Evolutionary conservation across 2,329 filamentous ascomycete genomes (phyloP).

Genomic region (Gaeumannomyces sp.): DNA sequence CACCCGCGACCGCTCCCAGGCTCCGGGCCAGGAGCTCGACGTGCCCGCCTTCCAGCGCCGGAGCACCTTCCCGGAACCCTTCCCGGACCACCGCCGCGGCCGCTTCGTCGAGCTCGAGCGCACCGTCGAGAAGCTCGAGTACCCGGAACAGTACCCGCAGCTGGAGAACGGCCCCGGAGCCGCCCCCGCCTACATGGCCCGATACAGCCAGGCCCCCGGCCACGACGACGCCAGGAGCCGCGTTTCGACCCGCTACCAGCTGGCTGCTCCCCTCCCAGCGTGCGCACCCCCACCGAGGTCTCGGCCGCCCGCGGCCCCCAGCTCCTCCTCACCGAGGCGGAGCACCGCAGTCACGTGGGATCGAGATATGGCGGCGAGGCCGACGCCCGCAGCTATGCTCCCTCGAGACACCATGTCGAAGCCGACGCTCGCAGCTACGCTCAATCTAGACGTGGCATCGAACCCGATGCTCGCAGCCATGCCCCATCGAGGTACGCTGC

Average conservation of each 20-base stretch:
- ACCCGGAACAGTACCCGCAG: constrained; percentile 27
- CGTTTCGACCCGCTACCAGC: constrained; percentile 31
- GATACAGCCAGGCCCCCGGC: constrained; percentile 27
- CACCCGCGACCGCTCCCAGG: constrained; percentile 37
- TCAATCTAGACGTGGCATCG: constrained; percentile 13
- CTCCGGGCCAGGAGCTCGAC: constrained; percentile 35
- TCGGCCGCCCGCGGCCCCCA: constrained; percentile 26
- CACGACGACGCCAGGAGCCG: constrained; percentile 35
- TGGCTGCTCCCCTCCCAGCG: constrained; percentile 20
- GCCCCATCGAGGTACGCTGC: constrained; percentile 13
- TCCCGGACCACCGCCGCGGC: constrained; percentile 23
- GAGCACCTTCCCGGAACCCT: constrained; percentile 38
- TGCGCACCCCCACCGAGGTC: constrained; percentile 36
- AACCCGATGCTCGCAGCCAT: constrained; percentile 25
- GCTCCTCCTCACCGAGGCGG: constrained; percentile 34
- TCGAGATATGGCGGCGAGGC: constrained; percentile 28
- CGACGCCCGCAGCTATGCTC: constrained; percentile 23
- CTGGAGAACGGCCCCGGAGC: constrained; percentile 24
- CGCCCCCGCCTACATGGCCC: constrained; percentile 29
- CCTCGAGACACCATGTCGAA: constrained; percentile 15
- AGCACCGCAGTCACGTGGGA: constrained; percentile 34
- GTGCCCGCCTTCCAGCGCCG: constrained; percentile 34
- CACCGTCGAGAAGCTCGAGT: constrained; percentile 31
- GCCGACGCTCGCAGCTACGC: constrained; percentile 25
- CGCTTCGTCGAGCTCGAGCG: constrained; percentile 32